Evolutionary conservation across 2,329 filamentous ascomycete genomes (phyloP), one percentile per base, ranked within the genome.

Genomic region (Boeremia lycopersici): DNA sequence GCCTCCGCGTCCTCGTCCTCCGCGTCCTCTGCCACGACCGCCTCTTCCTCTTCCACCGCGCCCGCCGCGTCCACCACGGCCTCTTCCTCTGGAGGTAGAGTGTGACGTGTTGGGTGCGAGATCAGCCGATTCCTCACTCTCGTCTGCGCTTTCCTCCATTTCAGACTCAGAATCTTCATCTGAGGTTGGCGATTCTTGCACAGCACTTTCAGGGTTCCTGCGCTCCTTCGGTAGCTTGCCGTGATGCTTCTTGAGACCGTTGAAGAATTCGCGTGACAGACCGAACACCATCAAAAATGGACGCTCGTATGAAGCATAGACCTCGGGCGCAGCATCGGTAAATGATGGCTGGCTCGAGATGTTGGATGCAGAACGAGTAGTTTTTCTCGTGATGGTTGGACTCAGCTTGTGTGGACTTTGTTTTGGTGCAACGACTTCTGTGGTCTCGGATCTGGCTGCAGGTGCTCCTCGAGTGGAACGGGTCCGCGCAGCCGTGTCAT

Each of bases 361-460:
- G 44, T 69, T 71, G n/a, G 72, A 74, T 33, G 69, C 69, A 33
- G 71, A 71, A 15, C 73, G 69, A 35, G 73, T 74, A 1, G 69
- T 66, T 39, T 74, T 74, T 30, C 69, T 64, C n/a, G 69, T 65
- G 31, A 68, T 35, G 15, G 57, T 63, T 17, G 63, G 65, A 59
- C 62, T 71, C 54, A 63, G 52, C 47, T 64, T 66, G 39, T 59
- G 61, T 9, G 67, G 62, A 55, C 56, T 71, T 46, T 59, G 45
- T 46, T 62, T 68, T 56, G 68, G 59, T 55, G 67, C 58, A 19
- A 62, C 60, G 46, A 57, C 59, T 31, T 70, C 69, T 41, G 55
- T 48, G 11, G 62, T 62, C 56, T 72, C 69, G 64, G 62, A 38
- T 60, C 68, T 71, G 48, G 64, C 52, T 36, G 63, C 35, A 63